Evolutionary conservation across 225 moss, liverwort and hornwort species (phyloP).

Genomic region (Thuidium tamariscinum): DNA sequence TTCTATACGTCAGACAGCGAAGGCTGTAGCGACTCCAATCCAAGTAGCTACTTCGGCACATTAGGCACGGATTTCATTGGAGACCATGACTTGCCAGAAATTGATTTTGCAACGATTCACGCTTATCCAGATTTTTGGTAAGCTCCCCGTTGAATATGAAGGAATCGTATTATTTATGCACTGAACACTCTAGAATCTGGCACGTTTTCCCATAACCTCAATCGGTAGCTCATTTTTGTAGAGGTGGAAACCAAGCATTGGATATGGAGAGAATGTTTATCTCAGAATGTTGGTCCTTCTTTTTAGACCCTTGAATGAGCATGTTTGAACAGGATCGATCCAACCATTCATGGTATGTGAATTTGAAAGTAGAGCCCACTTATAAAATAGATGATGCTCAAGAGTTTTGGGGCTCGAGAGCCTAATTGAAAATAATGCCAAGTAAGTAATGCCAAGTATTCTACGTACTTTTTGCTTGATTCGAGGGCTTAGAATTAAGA

Average conservation of each 20-base stretch:
- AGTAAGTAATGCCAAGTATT: background rate
- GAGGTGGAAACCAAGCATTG: background rate
- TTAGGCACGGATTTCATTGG: constrained; percentile 52
- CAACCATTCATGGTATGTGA: background rate
- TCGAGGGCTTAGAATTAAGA: background rate
- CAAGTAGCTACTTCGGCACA: constrained; percentile 20
- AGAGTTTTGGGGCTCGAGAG: background rate
- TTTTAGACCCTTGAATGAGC: background rate
- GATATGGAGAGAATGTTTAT: background rate
- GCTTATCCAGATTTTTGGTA: constrained; percentile 69
- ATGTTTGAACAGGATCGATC: background rate
- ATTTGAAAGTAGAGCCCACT: background rate
- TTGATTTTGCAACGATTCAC: constrained; percentile 60
- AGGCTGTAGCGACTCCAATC: constrained; percentile 27
- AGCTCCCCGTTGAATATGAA: background rate
- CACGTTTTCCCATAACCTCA: background rate
- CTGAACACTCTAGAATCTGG: background rate
- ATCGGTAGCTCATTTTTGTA: background rate
- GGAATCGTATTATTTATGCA: background rate
- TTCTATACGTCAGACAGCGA: constrained; percentile 29
- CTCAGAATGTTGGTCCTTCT: background rate
- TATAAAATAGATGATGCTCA: background rate
- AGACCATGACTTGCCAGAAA: constrained; percentile 35
- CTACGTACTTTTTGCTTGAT: background rate
- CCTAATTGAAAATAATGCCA: background rate